Evolutionary conservation across 352 stramenopile species (phyloP).

Genomic region (Phytopythium mirpurense): DNA sequence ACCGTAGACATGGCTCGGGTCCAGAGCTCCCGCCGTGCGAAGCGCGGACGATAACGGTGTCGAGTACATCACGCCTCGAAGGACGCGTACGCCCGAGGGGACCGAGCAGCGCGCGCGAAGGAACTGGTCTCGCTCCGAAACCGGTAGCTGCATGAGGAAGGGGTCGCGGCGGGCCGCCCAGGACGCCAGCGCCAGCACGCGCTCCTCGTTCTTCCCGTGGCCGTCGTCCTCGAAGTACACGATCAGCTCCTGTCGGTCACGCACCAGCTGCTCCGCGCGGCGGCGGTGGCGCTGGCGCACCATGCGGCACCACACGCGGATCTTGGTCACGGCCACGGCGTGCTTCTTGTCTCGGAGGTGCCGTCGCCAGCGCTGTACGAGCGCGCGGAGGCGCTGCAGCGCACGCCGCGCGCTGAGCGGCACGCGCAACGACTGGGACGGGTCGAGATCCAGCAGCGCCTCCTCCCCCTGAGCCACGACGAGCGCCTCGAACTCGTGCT

Average conservation of each 20-base stretch:
- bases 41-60: not conserved
- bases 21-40: not conserved
- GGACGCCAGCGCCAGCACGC: slow-evolving; percentile 48
- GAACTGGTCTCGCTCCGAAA: slow-evolving; percentile 34
- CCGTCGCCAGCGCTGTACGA: slow-evolving; percentile 53
- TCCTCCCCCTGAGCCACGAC: slow-evolving; percentile 38
- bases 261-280: slow-evolving; percentile 44
- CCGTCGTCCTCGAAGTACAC: slow-evolving; percentile 50
- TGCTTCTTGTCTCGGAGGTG: slow-evolving; percentile 50
- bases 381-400: slow-evolving; percentile 40
- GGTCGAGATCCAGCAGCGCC: slow-evolving; percentile 35
- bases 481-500: slow-evolving; percentile 40
- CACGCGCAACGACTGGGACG: slow-evolving; percentile 22
- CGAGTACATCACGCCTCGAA: slow-evolving; percentile 13
- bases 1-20: not conserved
- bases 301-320: slow-evolving; percentile 75
- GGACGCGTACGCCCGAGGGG: slow-evolving; percentile 48
- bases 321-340: slow-evolving; percentile 67
- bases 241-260: slow-evolving; percentile 56
- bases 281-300: slow-evolving; percentile 58
- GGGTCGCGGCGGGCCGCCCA: slow-evolving; percentile 51
- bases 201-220: slow-evolving; percentile 4
- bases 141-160: slow-evolving; percentile 52
- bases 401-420: slow-evolving; percentile 29
- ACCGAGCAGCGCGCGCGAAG: slow-evolving; percentile 37